Conservation (phyloP, 2,329 filamentous ascomycete genomes). For the Grosmannia serpens region DNA sequence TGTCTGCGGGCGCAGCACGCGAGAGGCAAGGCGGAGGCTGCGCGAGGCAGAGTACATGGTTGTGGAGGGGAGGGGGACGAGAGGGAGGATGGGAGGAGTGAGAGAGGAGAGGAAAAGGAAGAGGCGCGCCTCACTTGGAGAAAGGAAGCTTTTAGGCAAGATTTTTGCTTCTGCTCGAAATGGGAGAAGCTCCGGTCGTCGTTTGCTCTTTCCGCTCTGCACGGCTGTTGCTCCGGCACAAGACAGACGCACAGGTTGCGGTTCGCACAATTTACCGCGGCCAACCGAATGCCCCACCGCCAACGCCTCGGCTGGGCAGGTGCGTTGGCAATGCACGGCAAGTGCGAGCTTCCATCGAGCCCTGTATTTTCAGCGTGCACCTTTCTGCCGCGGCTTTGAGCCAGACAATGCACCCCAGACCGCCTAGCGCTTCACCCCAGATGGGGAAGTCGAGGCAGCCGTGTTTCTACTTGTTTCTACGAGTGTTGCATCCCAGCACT, state of each 20-base stretch:
- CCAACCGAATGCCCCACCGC: background rate
- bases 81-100: background rate
- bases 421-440: too few species aligned
- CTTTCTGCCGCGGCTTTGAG: too few species aligned
- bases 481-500: too few species aligned
- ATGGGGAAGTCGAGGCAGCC: too few species aligned
- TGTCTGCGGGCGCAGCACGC: constrained; percentile 37
- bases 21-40: constrained; percentile 42
- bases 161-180: too few species aligned
- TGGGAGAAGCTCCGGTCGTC: too few species aligned
- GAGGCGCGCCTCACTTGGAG: background rate
- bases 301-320: background rate
- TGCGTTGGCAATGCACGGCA: too few species aligned
- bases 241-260: background rate
- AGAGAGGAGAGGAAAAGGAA: background rate
- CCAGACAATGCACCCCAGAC: too few species aligned
- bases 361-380: too few species aligned
- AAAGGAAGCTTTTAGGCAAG: background rate
- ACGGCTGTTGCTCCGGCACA: background rate
- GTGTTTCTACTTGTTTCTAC: too few species aligned
- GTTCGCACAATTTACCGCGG: background rate
- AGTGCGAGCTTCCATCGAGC: too few species aligned
- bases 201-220: too few species aligned
- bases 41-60: constrained; percentile 43
- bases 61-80: constrained; percentile 3